Conservation (phyloP, 768 basidiomycete species). For the Mrakia gelida region DNA sequence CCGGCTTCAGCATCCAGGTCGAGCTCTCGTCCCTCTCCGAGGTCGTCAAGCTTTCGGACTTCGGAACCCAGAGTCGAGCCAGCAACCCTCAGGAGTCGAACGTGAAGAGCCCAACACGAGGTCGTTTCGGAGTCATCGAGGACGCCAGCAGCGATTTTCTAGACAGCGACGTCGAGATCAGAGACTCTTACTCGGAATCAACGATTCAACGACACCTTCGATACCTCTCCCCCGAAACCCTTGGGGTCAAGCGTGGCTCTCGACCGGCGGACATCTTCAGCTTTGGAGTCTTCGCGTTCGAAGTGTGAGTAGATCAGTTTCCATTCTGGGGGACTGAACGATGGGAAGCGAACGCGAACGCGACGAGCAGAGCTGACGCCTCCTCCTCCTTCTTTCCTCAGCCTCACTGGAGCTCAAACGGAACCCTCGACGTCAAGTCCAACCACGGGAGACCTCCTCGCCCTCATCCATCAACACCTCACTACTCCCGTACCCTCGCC, state of each 20-base stretch:
- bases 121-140: neutral
- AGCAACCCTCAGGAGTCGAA: no score
- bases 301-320: slow-evolving; percentile 22
- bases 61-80: neutral
- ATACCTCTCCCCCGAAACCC: slow-evolving; percentile 15
- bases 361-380: no score
- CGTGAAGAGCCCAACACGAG: neutral
- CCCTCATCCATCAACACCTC: slow-evolving; percentile 36
- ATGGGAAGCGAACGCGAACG: no score
- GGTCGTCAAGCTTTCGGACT: neutral
- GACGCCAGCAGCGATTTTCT: neutral
- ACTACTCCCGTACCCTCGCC: neutral
- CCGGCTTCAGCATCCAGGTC: neutral
- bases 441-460: slow-evolving; percentile 20
- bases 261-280: slow-evolving; percentile 36
- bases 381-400: no score
- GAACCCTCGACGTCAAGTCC: slow-evolving; percentile 36
- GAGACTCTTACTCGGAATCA: neutral
- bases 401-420: slow-evolving; percentile 34
- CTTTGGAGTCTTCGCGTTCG: slow-evolving; percentile 40
- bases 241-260: neutral
- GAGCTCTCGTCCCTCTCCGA: neutral
- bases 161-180: neutral
- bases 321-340: no score
- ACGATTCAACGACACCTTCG: slow-evolving; percentile 10